phyloP scores from a whole-genome alignment of 2,329 filamentous ascomycete genomes.

The Leptosphaerulina australis region DNA sequence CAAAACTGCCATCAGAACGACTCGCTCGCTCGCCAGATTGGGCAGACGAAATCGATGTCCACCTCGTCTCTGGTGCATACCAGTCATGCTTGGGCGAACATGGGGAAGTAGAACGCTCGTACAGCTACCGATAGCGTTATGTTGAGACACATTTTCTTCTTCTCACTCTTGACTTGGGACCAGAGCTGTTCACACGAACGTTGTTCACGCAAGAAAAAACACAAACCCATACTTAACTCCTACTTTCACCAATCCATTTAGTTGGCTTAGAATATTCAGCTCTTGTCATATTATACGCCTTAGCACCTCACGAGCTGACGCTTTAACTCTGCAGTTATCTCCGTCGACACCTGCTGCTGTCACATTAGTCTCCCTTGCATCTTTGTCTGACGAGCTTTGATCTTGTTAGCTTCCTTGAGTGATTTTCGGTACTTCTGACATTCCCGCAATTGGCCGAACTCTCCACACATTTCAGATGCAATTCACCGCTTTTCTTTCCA shows the following conservation, averaged over 20 bases:
- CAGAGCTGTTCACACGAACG: not conserved
- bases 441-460: too few relatives aligned
- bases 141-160: not conserved
- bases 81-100: not conserved
- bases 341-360: too few relatives aligned
- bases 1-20: not conserved
- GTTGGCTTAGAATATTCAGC: too few relatives aligned
- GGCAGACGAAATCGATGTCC: not conserved
- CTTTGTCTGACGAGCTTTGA: too few relatives aligned
- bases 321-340: too few relatives aligned
- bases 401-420: too few relatives aligned
- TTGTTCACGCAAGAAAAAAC: not conserved
- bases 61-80: not conserved
- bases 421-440: too few relatives aligned
- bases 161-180: not conserved
- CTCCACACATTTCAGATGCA: too few relatives aligned
- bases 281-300: too few relatives aligned
- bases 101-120: not conserved
- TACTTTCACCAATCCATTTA: constrained; percentile 18
- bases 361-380: too few relatives aligned
- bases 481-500: too few relatives aligned
- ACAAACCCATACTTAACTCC: constrained; percentile 4
- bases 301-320: too few relatives aligned
- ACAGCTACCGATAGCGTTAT: not conserved
- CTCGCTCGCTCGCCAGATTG: not conserved